Percentiles rank a stretch among this genome's conserved stretches.
phyloP scores from a whole-genome alignment of 2,329 filamentous ascomycete species.

The Gremmenia infestans region DNA sequence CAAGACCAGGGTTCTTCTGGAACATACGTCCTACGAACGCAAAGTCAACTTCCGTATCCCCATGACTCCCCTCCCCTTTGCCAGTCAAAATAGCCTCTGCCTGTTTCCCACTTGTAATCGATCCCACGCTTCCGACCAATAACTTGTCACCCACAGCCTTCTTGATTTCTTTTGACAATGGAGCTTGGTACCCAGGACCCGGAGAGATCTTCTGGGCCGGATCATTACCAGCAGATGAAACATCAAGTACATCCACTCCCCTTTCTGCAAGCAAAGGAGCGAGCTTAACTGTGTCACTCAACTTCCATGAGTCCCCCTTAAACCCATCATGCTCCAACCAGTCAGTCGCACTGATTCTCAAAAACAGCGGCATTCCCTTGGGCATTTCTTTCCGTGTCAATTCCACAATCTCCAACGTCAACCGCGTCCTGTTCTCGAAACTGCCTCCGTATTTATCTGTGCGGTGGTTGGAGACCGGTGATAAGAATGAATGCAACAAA shows the following conservation, averaged over 20 bases:
- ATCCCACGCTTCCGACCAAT: constrained; percentile 43
- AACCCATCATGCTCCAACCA: constrained; percentile 62
- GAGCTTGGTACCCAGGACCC: constrained; percentile 65
- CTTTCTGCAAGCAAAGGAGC: constrained; percentile 57
- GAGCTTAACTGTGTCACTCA: constrained; percentile 58
- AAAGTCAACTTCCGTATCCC: constrained; percentile 43
- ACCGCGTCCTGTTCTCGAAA: constrained; percentile 66
- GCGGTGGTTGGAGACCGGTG: constrained; percentile 63
- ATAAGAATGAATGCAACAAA: constrained; percentile 65
- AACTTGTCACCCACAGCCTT: constrained; percentile 61
- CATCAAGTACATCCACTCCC: constrained; percentile 72
- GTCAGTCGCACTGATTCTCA: constrained; percentile 70
- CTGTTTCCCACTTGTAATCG: constrained; percentile 40
- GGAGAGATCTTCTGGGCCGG: constrained; percentile 50
- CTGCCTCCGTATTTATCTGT: constrained; percentile 63
- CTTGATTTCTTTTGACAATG: constrained; percentile 66
- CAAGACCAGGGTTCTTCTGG: constrained; percentile 53
- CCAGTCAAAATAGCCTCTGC: constrained; percentile 45
- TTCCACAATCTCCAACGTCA: constrained; percentile 64
- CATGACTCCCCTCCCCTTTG: constrained; percentile 39
- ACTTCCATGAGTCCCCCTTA: constrained; percentile 58
- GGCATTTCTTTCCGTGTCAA: constrained; percentile 59
- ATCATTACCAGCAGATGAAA: constrained; percentile 64
- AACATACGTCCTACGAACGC: constrained; percentile 49
- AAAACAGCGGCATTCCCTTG: constrained; percentile 63